A percentile compares a stretch with the other conserved stretches of the same genome.
These are phyloP conservation scores for Mycena alexandri DNA, from an alignment of 768 basidiomycete genomes.

Conservation along the genomic window DNA sequence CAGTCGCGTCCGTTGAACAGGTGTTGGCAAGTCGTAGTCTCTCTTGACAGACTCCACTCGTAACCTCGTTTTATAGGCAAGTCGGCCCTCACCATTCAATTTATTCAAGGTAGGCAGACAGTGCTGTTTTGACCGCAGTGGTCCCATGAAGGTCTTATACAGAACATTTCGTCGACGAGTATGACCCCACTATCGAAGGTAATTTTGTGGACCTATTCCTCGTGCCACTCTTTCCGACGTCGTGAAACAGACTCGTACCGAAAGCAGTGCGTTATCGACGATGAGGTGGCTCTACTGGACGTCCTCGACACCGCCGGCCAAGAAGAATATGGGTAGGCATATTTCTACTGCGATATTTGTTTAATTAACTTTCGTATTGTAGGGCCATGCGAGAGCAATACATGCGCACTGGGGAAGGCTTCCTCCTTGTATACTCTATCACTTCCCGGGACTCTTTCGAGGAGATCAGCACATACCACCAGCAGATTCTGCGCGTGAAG, in stretches of 20 bases:
- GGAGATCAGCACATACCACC: constrained; percentile 95
- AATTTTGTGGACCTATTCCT: constrained; percentile 25
- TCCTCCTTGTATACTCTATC: constrained; percentile 97
- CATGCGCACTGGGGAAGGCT: constrained; percentile 98
- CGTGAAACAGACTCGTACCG: constrained; percentile 88
- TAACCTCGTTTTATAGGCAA: no score
- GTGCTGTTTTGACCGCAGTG: not conserved
- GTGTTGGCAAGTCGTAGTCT: constrained; percentile 79
- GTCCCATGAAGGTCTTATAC: not conserved
- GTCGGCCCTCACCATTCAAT: constrained; percentile 96
- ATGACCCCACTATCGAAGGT: constrained; percentile 96
- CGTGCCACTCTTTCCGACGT: not conserved
- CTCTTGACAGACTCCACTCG: no score
- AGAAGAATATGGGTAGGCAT: constrained; percentile 94
- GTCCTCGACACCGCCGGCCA: constrained; percentile 98
- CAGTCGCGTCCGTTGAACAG: constrained; percentile 42
- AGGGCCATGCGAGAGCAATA: constrained; percentile 99
- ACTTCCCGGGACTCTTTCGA: constrained; percentile 97
- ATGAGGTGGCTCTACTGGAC: constrained; percentile 96
- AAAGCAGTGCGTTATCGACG: constrained; percentile 97
- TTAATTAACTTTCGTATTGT: not conserved
- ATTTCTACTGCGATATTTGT: not conserved
- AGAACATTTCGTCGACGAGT: constrained; percentile 85
- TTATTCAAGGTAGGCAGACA: constrained; percentile 78
- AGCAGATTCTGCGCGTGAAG: constrained; percentile 96